A percentile compares a stretch with the other conserved stretches of the same genome.
These are phyloP conservation scores for Allium cepa DNA, from an alignment of 106 monocot genomes.

Conservation along the genomic window DNA sequence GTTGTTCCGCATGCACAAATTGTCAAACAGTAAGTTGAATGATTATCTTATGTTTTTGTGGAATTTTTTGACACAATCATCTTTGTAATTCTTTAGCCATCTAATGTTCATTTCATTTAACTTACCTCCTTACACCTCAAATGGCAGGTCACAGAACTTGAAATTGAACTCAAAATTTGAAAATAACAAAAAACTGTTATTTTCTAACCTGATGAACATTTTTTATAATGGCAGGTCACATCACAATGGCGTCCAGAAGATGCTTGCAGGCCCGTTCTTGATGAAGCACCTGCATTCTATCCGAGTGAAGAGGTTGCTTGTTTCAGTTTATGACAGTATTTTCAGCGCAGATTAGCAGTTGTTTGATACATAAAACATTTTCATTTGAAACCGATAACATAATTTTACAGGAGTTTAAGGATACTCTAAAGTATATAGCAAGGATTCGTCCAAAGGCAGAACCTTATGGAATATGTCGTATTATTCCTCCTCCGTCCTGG, in stretches of 20 bases:
- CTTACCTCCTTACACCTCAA: not conserved
- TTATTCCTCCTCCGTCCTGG: constrained; percentile 56
- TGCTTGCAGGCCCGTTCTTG: constrained; percentile 52
- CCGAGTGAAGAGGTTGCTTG: constrained; percentile 49
- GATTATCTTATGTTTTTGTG: not conserved
- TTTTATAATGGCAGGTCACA: constrained; percentile 23
- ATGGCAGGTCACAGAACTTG: no score
- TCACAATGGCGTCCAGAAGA: constrained; percentile 59
- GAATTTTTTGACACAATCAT: not conserved
- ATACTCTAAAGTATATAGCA: constrained; percentile 58
- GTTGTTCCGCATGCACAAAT: constrained; percentile 44
- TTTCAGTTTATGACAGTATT: no score
- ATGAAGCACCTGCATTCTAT: constrained; percentile 81
- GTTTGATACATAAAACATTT: constrained; percentile 2
- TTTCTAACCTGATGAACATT: no score
- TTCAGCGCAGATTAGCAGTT: no score
- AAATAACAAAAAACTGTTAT: no score
- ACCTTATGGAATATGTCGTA: constrained; percentile 48
- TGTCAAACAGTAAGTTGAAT: constrained; percentile 62
- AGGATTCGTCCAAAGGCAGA: constrained; percentile 36
- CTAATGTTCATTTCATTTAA: not conserved
- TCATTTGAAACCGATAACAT: not conserved
- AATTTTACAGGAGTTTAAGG: constrained; percentile 69
- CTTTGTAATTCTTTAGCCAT: not conserved
- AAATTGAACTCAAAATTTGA: no score